These are phyloP conservation scores for Saccharomyces hybrid DNA, from an alignment of 1,139 yeast species.

Conservation along the genomic window DNA sequence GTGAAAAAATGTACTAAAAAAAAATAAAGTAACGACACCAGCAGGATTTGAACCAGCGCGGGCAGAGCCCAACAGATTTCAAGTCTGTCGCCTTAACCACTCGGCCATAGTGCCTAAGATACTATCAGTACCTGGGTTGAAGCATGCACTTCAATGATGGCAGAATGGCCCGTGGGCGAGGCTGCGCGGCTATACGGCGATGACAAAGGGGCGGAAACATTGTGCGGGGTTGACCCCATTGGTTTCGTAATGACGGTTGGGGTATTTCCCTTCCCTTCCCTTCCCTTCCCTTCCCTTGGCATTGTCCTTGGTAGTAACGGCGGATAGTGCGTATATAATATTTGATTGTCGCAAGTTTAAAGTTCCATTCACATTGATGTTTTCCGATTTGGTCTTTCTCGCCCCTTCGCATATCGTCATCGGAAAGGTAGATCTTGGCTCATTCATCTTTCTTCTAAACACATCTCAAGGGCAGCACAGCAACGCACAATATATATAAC, in stretches of 20 bases:
- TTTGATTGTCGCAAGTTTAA: not conserved
- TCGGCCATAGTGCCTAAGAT: conserved; percentile 27
- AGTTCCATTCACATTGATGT: not conserved
- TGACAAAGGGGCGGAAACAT: not conserved
- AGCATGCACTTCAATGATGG: too few relatives aligned
- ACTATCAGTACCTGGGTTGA: too few relatives aligned
- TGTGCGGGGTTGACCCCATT: not conserved
- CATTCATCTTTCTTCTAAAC: not conserved
- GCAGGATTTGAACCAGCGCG: conserved; percentile 31
- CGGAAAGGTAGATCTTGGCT: not conserved
- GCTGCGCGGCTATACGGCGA: not conserved
- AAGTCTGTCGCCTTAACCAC: conserved; percentile 31
- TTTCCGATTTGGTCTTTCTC: not conserved
- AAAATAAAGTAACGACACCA: conserved; percentile 22
- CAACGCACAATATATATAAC: not conserved
- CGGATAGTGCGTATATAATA: not conserved
- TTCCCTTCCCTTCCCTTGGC: too few relatives aligned
- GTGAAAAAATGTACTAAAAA: not conserved
- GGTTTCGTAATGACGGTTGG: not conserved
- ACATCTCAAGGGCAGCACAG: not conserved
- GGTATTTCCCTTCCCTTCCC: not conserved
- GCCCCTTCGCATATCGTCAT: not conserved
- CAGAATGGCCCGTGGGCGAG: not conserved
- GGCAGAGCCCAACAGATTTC: conserved; percentile 31
- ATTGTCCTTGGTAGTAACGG: not conserved